Evolutionary conservation across 371 early-diverging fungal genomes (phyloP).

Genomic region (Mortierella sp.): DNA sequence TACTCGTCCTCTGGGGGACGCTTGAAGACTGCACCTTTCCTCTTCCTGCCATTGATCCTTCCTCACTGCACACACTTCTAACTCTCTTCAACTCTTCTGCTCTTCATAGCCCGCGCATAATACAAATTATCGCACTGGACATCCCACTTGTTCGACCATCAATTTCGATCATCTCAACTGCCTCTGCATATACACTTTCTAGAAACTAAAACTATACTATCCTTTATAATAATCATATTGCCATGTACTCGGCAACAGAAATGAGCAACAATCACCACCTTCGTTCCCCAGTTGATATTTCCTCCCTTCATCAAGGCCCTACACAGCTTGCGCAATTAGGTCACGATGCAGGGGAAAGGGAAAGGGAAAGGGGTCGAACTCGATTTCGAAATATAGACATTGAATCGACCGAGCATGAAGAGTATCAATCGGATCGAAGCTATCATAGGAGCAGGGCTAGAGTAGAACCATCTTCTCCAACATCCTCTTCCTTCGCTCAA

Average conservation of each 20-base stretch:
- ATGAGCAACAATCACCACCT: slow-evolving; percentile 1
- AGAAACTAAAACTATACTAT: neutral
- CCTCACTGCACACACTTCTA: neutral
- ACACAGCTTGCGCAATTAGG: slow-evolving; percentile 3
- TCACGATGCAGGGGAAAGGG: slow-evolving; percentile 34
- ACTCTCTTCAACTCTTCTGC: no score
- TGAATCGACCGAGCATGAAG: slow-evolving; percentile 14
- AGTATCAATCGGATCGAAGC: neutral
- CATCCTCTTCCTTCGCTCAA: slow-evolving; percentile 1
- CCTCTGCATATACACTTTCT: neutral
- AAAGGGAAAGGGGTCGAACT: slow-evolving; percentile 22
- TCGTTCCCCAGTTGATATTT: slow-evolving; percentile 5
- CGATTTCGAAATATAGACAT: slow-evolving; percentile 13
- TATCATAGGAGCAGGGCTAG: slow-evolving; percentile 1
- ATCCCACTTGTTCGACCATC: no score
- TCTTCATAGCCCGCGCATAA: no score
- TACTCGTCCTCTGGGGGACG: slow-evolving; percentile 1
- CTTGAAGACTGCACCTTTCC: neutral
- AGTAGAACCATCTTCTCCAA: slow-evolving; percentile 13
- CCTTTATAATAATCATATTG: slow-evolving; percentile 1
- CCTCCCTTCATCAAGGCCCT: neutral
- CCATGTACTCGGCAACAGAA: slow-evolving; percentile 11
- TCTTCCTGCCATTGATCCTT: neutral
- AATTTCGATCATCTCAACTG: no score
- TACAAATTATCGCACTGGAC: no score